These are phyloP conservation scores for Myriosclerotinia duriaeana DNA, from an alignment of 2,329 filamentous ascomycete genomes.

Conservation along the genomic window DNA sequence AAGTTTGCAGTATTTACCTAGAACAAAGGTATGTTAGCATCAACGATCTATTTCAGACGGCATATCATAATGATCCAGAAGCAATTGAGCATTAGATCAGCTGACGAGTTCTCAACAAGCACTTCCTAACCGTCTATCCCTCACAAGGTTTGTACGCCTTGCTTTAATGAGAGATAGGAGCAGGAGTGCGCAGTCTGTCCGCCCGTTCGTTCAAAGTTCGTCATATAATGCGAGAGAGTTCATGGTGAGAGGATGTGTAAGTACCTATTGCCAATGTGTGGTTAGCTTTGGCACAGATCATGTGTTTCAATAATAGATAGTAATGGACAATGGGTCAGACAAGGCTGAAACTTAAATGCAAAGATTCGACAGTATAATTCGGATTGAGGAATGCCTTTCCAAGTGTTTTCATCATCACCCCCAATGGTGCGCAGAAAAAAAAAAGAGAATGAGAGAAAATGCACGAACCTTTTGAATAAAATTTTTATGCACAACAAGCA, in stretches of 20 bases:
- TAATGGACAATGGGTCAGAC: slow-evolving; percentile 42
- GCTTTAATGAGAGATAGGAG: slow-evolving; percentile 42
- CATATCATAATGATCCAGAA: slow-evolving; percentile 27
- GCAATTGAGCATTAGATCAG: slow-evolving; percentile 41
- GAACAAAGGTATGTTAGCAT: slow-evolving; percentile 28
- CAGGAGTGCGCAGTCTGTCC: slow-evolving; percentile 45
- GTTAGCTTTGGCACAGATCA: slow-evolving; percentile 22
- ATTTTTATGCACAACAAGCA: not conserved
- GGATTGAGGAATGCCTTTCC: slow-evolving; percentile 43
- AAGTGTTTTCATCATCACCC: slow-evolving; percentile 42
- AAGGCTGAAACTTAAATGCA: slow-evolving; percentile 48
- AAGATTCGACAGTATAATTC: slow-evolving; percentile 44
- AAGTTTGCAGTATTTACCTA: slow-evolving; percentile 28
- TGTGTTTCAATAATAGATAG: not conserved
- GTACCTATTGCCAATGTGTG: slow-evolving; percentile 38
- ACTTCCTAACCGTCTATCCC: slow-evolving; percentile 40
- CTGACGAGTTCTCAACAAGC: slow-evolving; percentile 49
- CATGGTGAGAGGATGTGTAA: slow-evolving; percentile 25
- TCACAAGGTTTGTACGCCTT: slow-evolving; percentile 45
- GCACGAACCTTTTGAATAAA: slow-evolving; percentile 37
- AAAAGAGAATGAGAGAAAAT: slow-evolving; percentile 25
- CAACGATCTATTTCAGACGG: slow-evolving; percentile 13
- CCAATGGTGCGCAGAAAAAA: slow-evolving; percentile 24
- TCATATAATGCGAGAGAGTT: slow-evolving; percentile 40
- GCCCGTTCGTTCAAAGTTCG: slow-evolving; percentile 50